Percentiles rank a stretch among this genome's conserved stretches.
Evolutionary conservation across 768 basidiomycete species (phyloP).

Genomic region (Porpolomopsis calyptriformis): DNA sequence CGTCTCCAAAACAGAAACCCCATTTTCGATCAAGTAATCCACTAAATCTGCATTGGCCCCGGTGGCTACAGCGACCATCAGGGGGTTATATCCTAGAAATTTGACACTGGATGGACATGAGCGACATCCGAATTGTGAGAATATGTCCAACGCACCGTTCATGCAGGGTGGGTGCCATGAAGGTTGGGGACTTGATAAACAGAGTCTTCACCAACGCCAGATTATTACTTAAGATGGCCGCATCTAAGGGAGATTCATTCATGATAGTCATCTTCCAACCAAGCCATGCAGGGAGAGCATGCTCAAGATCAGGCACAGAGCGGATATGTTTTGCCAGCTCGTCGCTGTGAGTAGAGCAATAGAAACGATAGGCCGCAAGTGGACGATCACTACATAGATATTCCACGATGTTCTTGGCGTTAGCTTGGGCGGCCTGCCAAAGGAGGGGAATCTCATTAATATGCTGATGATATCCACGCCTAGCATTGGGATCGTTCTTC

Average conservation of each 20-base stretch:
- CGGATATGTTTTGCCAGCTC: slow-evolving; percentile 33
- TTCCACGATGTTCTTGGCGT: slow-evolving; percentile 29
- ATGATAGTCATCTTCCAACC: slow-evolving; percentile 38
- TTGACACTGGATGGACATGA: slow-evolving; percentile 29
- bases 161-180: slow-evolving; percentile 33
- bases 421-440: slow-evolving; percentile 31
- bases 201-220: slow-evolving; percentile 34
- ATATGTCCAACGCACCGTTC: slow-evolving; percentile 26
- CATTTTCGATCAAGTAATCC: slow-evolving; percentile 41
- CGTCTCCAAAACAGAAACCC: slow-evolving; percentile 31
- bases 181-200: slow-evolving; percentile 30
- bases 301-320: slow-evolving; percentile 28
- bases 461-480: slow-evolving; percentile 13
- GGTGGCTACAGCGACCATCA: slow-evolving; percentile 31
- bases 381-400: slow-evolving; percentile 40
- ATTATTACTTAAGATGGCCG: slow-evolving; percentile 29
- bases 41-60: slow-evolving; percentile 24
- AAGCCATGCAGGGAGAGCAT: slow-evolving; percentile 35
- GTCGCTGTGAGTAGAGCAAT: slow-evolving; percentile 32
- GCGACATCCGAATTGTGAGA: slow-evolving; percentile 1
- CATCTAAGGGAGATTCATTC: slow-evolving; percentile 43
- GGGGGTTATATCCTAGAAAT: slow-evolving; percentile 34
- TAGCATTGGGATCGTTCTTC: slow-evolving; percentile 36
- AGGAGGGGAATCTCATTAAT: slow-evolving; percentile 22
- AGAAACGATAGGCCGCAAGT: slow-evolving; percentile 40